phyloP scores from a whole-genome alignment of 192 early-diverging fungal species.

The Linnemannia zychae region DNA sequence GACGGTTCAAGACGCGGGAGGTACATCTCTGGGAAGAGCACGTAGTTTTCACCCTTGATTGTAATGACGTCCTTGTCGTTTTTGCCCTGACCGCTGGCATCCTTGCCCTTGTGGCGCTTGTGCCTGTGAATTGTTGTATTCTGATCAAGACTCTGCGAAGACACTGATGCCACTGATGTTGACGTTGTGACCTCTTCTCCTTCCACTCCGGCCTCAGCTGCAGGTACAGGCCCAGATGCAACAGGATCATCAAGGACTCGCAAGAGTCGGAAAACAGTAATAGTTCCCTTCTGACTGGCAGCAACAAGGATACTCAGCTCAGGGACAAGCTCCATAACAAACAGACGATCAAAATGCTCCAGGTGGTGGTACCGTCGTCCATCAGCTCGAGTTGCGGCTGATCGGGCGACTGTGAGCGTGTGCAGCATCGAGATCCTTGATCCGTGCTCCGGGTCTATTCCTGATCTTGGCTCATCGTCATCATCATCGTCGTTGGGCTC shows the following conservation, averaged over 20 bases:
- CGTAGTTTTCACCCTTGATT: constrained; percentile 4
- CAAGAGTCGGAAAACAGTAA: constrained; percentile 43
- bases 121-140: neutral
- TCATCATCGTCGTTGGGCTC: constrained; percentile 13
- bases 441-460: neutral
- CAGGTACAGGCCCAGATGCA: neutral
- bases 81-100: neutral
- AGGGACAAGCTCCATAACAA: constrained; percentile 46
- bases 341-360: constrained; percentile 54
- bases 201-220: neutral
- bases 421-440: constrained; percentile 12
- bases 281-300: constrained; percentile 52
- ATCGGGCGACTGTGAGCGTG: constrained; percentile 41
- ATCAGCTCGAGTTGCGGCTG: constrained; percentile 37
- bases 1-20: constrained; percentile 43
- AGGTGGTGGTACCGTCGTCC: constrained; percentile 28
- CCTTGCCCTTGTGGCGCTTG: neutral
- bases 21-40: constrained; percentile 54
- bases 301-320: constrained; percentile 38
- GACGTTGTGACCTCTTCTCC: neutral
- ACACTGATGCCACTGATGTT: neutral
- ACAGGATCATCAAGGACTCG: constrained; percentile 21
- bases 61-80: neutral
- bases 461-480: neutral
- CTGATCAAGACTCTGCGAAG: neutral